A percentile compares a stretch with the other conserved stretches of the same genome.
Conservation (phyloP, 2,329 filamentous ascomycete genomes). For the Fusarium tanahbumbuense region DNA sequence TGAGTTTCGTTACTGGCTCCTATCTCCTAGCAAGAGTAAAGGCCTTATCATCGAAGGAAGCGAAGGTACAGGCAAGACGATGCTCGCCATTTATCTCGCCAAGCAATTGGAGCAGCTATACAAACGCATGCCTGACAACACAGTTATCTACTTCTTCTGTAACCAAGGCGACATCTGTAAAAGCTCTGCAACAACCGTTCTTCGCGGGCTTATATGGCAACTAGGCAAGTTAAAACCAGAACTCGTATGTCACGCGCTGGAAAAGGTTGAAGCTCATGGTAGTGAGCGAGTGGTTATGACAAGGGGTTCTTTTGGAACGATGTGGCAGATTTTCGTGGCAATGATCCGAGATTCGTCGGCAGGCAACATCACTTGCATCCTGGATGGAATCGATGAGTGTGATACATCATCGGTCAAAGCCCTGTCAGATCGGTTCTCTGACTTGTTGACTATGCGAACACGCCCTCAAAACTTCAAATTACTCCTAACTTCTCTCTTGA, state of each 20-base stretch:
- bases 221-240: slow-evolving; percentile 1
- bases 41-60: slow-evolving; percentile 4
- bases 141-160: slow-evolving; percentile 28
- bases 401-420: neutral
- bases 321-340: slow-evolving; percentile 16
- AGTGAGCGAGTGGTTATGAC: neutral
- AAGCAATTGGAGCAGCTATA: slow-evolving; percentile 9
- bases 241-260: neutral
- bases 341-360: slow-evolving; percentile 6
- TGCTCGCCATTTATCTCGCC: slow-evolving; percentile 5
- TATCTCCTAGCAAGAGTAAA: neutral
- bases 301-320: neutral
- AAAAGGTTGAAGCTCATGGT: neutral
- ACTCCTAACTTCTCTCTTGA: neutral
- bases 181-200: slow-evolving; percentile 7
- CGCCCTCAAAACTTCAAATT: neutral
- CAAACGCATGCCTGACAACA: neutral
- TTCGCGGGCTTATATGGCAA: slow-evolving; percentile 23
- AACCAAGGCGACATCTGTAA: slow-evolving; percentile 2
- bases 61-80: slow-evolving; percentile 19
- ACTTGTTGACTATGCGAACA: neutral
- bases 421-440: neutral
- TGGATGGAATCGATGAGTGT: slow-evolving; percentile 26
- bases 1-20: slow-evolving; percentile 10
- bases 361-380: neutral